Evolutionary conservation across 805 yeast genomes (phyloP), one percentile per base, ranked within the genome.

Genomic region (Suhomyces canberraensis): DNA sequence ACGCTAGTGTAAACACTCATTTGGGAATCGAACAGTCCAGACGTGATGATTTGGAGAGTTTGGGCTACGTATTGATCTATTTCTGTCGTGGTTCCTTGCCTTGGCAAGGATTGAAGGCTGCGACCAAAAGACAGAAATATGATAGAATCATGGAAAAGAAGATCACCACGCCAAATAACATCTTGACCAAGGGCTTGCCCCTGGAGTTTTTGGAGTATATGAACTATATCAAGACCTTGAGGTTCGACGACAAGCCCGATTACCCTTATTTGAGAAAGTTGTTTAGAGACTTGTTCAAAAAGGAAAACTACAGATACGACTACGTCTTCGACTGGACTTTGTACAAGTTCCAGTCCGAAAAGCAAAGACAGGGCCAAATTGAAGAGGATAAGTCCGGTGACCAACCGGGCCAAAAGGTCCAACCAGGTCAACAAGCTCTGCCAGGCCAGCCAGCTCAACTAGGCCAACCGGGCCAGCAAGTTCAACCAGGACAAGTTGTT

Each of bases 41-140:
- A 69, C 79, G 98, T 61, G 98, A 91, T 64, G 98, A 91, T 61
- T 75, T 91, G 52, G 98, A 93, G 67, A 82, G 93, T 44, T 75
- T 91, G 55, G 98, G 96, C 34, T 91, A 91, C 58, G 97, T 91
- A 36, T 73, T 93, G 51, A 86, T 91, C 51, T 91, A 91, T 66
- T 93, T 91, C 60, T 84, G 95, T 63, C 79, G 95, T 40, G 98
- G 98, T 29, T 84, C 95, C 13, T 77, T 91, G 53, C 98, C 98
- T 37, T 91, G 98, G 98, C 98, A 91, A 66, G 98, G 98, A 3
- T 76, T 91, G 54, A 89, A 89, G 65, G 98, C 98, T 26, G 93
- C 91, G 17, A 88, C 96, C 11, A 91, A 91, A 69, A 86, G 95
- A 68, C 97, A 91, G 63, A 91, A 93, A 66, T 91, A 91, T 64